Percentiles rank a stretch among this genome's conserved stretches.
Evolutionary conservation across 2,329 filamentous ascomycete species (phyloP).

Genomic region (Cytospora paraplurivora): DNA sequence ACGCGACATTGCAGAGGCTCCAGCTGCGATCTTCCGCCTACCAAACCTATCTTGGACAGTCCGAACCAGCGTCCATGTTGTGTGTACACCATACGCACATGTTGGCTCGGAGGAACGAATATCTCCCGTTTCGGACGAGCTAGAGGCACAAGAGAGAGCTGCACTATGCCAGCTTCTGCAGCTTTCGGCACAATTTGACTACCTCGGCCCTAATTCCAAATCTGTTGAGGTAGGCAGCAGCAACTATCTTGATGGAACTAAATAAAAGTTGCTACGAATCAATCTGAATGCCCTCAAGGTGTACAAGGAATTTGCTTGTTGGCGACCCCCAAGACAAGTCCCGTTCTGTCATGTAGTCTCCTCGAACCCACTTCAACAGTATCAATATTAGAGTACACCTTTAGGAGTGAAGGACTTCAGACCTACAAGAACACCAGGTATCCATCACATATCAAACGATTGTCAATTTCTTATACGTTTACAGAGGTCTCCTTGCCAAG

Average conservation of each 20-base stretch:
- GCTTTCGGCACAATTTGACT: background rate
- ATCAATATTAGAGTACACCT: background rate
- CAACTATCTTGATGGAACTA: background rate
- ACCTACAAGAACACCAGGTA: too few species aligned
- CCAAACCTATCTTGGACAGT: slow-evolving; percentile 8
- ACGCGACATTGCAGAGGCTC: background rate
- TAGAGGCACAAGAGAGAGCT: background rate
- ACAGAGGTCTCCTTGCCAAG: background rate
- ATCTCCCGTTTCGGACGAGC: background rate
- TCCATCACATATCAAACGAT: background rate
- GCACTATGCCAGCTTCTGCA: background rate
- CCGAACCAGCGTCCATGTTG: background rate
- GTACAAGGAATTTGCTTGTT: background rate
- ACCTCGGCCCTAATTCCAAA: background rate
- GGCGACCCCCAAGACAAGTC: background rate
- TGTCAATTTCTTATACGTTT: background rate
- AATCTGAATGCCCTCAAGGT: background rate
- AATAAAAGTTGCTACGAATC: slow-evolving; percentile 2
- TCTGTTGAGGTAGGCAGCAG: background rate
- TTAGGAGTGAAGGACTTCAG: background rate
- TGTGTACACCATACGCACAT: slow-evolving; percentile 11
- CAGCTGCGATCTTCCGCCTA: slow-evolving; percentile 1
- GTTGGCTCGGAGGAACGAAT: slow-evolving; percentile 11
- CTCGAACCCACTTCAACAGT: background rate
- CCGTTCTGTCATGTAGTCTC: background rate